Conservation (phyloP, 352 stramenopile species). For the Pythium dissotocum region DNA sequence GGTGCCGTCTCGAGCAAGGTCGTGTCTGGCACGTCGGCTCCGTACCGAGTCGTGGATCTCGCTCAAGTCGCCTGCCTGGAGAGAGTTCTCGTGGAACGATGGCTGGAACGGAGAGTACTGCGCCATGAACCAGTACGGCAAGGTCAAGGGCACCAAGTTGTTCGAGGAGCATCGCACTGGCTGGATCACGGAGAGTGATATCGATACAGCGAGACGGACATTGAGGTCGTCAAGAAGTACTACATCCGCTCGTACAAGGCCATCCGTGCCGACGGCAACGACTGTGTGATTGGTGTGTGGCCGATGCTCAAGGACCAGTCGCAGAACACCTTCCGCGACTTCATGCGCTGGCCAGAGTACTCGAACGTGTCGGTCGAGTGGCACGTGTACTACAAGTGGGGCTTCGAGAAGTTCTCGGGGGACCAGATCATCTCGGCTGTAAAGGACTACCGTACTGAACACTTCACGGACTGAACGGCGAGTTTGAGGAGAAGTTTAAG, state of each 20-base stretch:
- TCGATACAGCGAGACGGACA: constrained; percentile 11
- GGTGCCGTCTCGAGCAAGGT: neutral
- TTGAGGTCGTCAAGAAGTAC: constrained; percentile 39
- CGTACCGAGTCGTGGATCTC: constrained; percentile 53
- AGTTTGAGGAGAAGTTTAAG: constrained; percentile 18
- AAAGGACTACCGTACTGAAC: constrained; percentile 8
- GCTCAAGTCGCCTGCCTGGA: constrained; percentile 55
- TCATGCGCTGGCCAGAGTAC: constrained; percentile 25
- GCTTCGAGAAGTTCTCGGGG: constrained; percentile 22
- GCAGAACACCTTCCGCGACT: constrained; percentile 18
- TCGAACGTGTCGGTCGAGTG: constrained; percentile 34
- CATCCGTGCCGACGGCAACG: constrained; percentile 36
- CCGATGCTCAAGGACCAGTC: constrained; percentile 18
- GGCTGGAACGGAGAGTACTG: constrained; percentile 23
- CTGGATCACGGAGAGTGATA: constrained; percentile 42
- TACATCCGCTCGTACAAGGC: constrained; percentile 38
- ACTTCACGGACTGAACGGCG: constrained; percentile 22
- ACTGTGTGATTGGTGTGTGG: constrained; percentile 25
- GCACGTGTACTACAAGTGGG: constrained; percentile 39
- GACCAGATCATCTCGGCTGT: constrained; percentile 16
- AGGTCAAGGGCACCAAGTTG: neutral
- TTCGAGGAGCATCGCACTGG: neutral
- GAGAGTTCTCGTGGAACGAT: constrained; percentile 41
- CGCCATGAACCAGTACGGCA: neutral
- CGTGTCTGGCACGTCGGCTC: neutral